Conservation (phyloP, 73 alveolate species). For the Durusdinium trenchii region DNA sequence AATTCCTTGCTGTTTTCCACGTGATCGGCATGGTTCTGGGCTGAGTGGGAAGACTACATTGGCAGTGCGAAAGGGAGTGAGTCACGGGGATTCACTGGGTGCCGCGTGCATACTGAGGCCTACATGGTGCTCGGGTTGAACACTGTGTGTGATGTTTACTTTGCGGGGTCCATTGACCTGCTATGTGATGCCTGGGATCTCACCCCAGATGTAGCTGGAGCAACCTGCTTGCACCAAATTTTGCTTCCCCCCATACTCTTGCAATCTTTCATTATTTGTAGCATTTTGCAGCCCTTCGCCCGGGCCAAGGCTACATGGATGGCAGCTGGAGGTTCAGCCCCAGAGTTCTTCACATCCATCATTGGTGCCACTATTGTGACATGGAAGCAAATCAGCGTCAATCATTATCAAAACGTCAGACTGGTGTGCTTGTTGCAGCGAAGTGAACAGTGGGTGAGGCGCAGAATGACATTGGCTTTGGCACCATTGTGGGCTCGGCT, state of each 20-base stretch:
- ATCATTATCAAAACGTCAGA: neutral
- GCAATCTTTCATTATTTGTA: neutral
- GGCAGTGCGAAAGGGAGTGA: neutral
- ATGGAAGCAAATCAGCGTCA: neutral
- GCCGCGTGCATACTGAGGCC: neutral
- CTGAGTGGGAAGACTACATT: neutral
- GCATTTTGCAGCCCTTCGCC: neutral
- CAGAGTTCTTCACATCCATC: constrained; percentile 81
- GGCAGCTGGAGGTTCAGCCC: constrained; percentile 96
- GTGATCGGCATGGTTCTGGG: constrained; percentile 32
- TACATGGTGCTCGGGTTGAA: constrained; percentile 94
- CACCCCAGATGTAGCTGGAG: constrained; percentile 91
- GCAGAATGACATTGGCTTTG: constrained; percentile 77
- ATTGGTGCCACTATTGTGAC: constrained; percentile 84
- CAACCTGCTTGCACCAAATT: constrained; percentile 20
- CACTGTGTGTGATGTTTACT: constrained; percentile 93
- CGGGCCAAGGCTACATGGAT: constrained; percentile 78
- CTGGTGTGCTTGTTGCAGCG: neutral
- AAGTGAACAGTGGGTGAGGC: constrained; percentile 8
- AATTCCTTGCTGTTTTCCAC: constrained; percentile 68
- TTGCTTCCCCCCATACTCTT: neutral
- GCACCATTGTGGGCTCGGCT: constrained; percentile 92
- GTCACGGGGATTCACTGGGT: neutral
- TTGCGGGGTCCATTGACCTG: constrained; percentile 84
- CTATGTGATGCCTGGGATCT: constrained; percentile 73